Evolutionary conservation across 2,329 filamentous ascomycete species (phyloP).

Genomic region (Apiospora arundinis): DNA sequence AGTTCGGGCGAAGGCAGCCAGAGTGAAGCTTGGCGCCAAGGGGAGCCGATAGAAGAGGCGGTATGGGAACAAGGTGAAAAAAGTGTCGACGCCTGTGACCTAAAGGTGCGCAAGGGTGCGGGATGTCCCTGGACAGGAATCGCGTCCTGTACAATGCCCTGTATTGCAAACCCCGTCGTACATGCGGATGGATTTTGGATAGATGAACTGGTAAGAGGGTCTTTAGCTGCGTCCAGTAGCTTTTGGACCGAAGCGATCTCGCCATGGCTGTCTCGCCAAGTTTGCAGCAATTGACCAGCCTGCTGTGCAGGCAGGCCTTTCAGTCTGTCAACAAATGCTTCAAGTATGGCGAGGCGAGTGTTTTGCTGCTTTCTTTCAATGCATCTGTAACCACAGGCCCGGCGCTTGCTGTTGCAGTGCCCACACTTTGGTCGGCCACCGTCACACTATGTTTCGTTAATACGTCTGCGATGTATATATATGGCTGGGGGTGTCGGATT

Average conservation of each 20-base stretch:
- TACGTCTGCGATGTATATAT: neutral
- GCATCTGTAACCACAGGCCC: neutral
- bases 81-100: neutral
- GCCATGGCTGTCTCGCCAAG: conserved; percentile 24
- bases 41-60: neutral
- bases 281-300: conserved; percentile 27
- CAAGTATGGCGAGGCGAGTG: neutral
- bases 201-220: neutral
- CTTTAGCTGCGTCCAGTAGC: neutral
- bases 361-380: neutral
- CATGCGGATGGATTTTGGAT: neutral
- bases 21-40: conserved; percentile 27
- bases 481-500: neutral
- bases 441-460: neutral
- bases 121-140: neutral
- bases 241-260: neutral
- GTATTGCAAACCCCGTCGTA: neutral
- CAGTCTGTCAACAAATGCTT: neutral
- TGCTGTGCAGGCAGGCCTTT: neutral
- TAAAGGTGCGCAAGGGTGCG: neutral
- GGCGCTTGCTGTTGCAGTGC: neutral
- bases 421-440: neutral
- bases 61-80: conserved; percentile 3
- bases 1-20: conserved; percentile 30
- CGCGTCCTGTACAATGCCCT: neutral